Evolutionary conservation across 2,329 filamentous ascomycete genomes (phyloP), one percentile per base, ranked within the genome.

Genomic region (Pseudogymnoascus sp.): DNA sequence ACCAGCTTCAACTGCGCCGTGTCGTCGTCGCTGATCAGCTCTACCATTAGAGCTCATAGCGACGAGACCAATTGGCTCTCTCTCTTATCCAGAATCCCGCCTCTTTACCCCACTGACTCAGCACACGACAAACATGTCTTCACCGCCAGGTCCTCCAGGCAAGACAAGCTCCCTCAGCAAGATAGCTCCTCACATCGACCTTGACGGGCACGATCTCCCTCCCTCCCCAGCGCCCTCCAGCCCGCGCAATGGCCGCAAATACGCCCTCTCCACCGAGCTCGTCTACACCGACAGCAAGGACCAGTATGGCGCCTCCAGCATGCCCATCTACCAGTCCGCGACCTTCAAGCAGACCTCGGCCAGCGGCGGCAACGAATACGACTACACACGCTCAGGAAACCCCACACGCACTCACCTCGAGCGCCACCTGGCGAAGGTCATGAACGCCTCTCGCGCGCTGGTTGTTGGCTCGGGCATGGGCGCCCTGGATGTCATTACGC

Each of bases 391-490:
- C 66, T 97, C 93, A 37, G 95, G 95, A 64, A 99, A 99, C 75
- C 95, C 95, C 16, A 99, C 95, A 64, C 86, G 95, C 68, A 96
- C 93, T 36, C 95, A 99, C 73, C 85, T 99, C 67, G 95, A 99
- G 80, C 87, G 93, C 65, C 95, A 99, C 77, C 81, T 99, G 71
- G 95, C 96, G 73, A 99, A 99, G 84, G 96, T 99, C 75, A 99
- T 99, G 96, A 93, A 91, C 70, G 95, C 95, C 54, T 86, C 87
- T 71, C 89, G 96, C 64, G 91, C 91, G 8, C 84, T 99, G 61
- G 93, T 96, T 60, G 93, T 97, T 51, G 92, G 93, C 62, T 97
- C 93, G 0, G 95, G 95, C 64, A 99, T 99, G 95, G 95, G 92
- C 62, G 95, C 95, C 23, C 80, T 97, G 71, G 95, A 99, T 77